Base-by-base conservation (phyloP, 208 protist species). In the Trypanosoma platydactyli region DNA sequence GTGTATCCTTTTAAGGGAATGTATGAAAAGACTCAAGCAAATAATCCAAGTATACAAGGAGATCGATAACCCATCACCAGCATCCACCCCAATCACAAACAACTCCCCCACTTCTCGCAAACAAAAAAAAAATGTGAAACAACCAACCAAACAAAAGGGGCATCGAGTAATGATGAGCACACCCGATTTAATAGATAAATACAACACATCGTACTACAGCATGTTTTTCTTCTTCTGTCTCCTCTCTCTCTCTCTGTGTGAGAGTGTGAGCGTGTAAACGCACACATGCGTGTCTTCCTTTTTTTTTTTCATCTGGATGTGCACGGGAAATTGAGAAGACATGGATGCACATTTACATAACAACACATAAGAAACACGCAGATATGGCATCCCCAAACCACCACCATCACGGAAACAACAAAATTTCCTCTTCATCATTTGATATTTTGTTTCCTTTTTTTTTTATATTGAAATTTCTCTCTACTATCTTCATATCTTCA, bases 231-330 rank as follows among this genome's bases (percentile, higher is more conserved):
- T 56, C 29, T 38, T 38, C 33, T 38, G n/a, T 38, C 25, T 42
- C 18, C 29, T n/a, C 6, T 11, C 11, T 48, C 22, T 59, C 50
- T 57, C 29, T 48, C 41, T 45, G 24, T 6, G 13, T 44, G 15
- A 25, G 22, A 60, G 20, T 60, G 22, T 51, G 7, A 41, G 9
- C 51, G 27, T 60, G 3, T 45, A 38, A 24, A 1, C 59, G 18
- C 24, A 25, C 4, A 25, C 27, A 5, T 27, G 4, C 27, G 18
- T 40, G 1, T 27, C 52, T 33, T 53, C 61, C 22, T 62, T 27
- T 53, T 40, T 64, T 54, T 51, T 64, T 63, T 54, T 52, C 30
- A n/a, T n/a, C n/a, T n/a, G n/a, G n/a, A n/a, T n/a, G n/a, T n/a
- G n/a, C n/a, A n/a, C n/a, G n/a, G n/a, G n/a, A n/a, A n/a, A n/a